Base-by-base conservation (phyloP, 2,329 filamentous ascomycete genomes). In the Alternaria arbusti region DNA sequence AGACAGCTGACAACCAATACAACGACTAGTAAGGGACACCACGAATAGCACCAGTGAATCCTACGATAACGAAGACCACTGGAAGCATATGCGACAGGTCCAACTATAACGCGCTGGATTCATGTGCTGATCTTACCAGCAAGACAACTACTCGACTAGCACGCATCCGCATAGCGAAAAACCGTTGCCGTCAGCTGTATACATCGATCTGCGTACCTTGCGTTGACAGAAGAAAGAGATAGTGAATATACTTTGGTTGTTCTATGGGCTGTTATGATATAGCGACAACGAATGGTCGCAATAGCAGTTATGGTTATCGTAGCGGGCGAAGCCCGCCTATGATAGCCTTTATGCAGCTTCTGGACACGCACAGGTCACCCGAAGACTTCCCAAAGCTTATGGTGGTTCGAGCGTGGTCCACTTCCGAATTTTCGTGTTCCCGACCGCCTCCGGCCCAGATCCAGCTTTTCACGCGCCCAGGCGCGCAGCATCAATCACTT, bases 241-340 rank as follows among this genome's bases (percentile, higher is more conserved):
- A 15, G 28, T n/a, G 20, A 25, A 17, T 6, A 13, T 13, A 3
- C 13, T 1, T 3, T 36, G 6, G 28, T 6, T 40, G 36, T 23
- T 2, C 3, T 3, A 9, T 36, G 0, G 9, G 1, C 22, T 25
- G 0, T 5, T 8, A 5, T 0, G 12, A 17, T 1, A 40, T 6
- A 11, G 11, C 26, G 23, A 28, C 2, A 11, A 5, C 2, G 1
- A 8, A 30, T n/a, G 0, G 17, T 28, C n/a, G 15, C 25, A 17
- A 7, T 17, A 28, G 15, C 25, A 13, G 6, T 1, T 4, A 9
- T 22, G 5, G 11, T 11, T 15, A 10, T 50, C 47, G 11, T 1
- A 11, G 47, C 25, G 26, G 47, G 47, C 47, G 6, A 11, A 10
- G 36, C 36, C 36, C 36, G 8, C 9, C n/a, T 17, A 5, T 36